Conservation (phyloP, 148 eudicot species). For the Rhododendron mucronatum region DNA sequence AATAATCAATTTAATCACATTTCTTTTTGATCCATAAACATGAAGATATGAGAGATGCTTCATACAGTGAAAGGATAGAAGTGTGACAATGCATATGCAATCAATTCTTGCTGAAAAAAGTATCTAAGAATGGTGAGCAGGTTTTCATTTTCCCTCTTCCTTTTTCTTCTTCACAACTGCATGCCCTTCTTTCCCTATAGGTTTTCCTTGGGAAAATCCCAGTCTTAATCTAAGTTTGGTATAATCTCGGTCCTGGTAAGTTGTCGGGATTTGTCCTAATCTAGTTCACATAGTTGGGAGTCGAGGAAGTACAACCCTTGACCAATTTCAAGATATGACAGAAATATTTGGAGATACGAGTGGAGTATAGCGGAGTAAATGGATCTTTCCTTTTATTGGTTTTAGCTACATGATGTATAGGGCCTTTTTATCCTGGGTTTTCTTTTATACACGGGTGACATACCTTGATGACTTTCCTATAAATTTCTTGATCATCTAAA, state of each 20-base stretch:
- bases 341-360: not conserved
- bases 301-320: not conserved
- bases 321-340: not conserved
- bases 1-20: conserved; percentile 1
- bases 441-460: not conserved
- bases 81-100: not conserved
- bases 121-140: not conserved
- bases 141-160: not conserved
- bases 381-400: not conserved
- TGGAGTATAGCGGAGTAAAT: not conserved
- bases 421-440: not conserved
- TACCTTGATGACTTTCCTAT: not conserved
- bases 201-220: not conserved
- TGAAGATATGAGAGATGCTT: not conserved
- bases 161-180: not conserved
- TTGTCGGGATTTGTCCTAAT: not conserved
- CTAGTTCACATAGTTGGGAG: not conserved
- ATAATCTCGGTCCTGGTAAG: not conserved
- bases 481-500: not conserved
- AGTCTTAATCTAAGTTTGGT: not conserved
- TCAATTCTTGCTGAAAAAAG: not conserved
- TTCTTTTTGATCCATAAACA: not conserved
- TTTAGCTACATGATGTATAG: not conserved
- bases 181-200: not conserved
- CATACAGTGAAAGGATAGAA: not conserved